Percentiles rank a stretch among this genome's conserved stretches.
These are phyloP conservation scores for Leptoxyphium fumago DNA, from an alignment of 2,329 filamentous ascomycete species.

Conservation along the genomic window DNA sequence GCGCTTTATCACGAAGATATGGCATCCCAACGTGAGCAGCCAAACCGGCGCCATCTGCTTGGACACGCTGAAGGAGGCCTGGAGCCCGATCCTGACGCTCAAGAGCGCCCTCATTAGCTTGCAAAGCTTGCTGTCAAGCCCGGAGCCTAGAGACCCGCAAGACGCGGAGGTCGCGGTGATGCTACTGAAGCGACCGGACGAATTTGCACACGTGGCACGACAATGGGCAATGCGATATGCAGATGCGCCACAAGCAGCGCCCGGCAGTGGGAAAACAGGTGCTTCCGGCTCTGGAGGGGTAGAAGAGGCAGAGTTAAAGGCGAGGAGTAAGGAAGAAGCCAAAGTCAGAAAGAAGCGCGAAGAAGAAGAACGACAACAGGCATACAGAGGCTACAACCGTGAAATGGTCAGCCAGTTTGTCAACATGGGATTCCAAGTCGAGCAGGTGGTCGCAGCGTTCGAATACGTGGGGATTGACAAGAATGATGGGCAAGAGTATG, in stretches of 20 bases:
- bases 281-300: conserved; percentile 10
- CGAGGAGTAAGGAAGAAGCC: conserved; percentile 39
- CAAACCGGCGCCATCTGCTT: conserved; percentile 85
- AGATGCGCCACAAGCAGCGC: conserved; percentile 51
- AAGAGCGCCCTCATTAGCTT: conserved; percentile 89
- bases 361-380: conserved; percentile 32
- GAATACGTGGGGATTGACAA: conserved; percentile 66
- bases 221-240: conserved; percentile 84
- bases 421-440: conserved; percentile 80
- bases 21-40: conserved; percentile 85
- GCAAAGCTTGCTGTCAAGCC: conserved; percentile 80
- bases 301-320: conserved; percentile 30
- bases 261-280: conserved; percentile 26
- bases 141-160: conserved; percentile 92
- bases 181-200: conserved; percentile 63
- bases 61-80: conserved; percentile 75
- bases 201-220: conserved; percentile 67
- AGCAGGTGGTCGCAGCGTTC: conserved; percentile 75
- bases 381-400: conserved; percentile 75
- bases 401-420: conserved; percentile 71
- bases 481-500: conserved; percentile 64
- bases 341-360: conserved; percentile 41
- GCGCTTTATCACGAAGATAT: conserved; percentile 84
- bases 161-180: conserved; percentile 90
- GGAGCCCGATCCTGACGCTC: conserved; percentile 93